Evolutionary conservation across 2,329 filamentous ascomycete species (phyloP).

Genomic region (Paecilomyces formosus): DNA sequence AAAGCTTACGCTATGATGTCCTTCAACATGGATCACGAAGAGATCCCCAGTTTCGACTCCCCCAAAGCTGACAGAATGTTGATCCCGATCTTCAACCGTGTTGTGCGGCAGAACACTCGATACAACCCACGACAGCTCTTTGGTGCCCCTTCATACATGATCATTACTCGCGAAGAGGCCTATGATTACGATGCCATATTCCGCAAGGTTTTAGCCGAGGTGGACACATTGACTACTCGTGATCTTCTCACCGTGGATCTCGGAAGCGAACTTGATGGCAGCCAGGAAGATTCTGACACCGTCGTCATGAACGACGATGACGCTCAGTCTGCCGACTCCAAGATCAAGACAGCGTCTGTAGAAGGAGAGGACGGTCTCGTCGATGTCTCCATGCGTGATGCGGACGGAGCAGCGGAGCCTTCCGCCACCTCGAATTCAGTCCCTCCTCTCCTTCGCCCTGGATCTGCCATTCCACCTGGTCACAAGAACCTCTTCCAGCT

Average conservation of each 20-base stretch:
- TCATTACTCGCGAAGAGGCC: slow-evolving; percentile 67
- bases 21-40: slow-evolving; percentile 29
- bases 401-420: slow-evolving; percentile 7
- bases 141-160: slow-evolving; percentile 53
- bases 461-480: slow-evolving; percentile 52
- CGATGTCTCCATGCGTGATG: slow-evolving; percentile 77
- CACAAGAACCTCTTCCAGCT: slow-evolving; percentile 71
- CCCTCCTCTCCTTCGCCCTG: slow-evolving; percentile 42
- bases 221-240: slow-evolving; percentile 69
- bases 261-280: slow-evolving; percentile 44
- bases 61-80: slow-evolving; percentile 39
- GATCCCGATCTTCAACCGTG: slow-evolving; percentile 42
- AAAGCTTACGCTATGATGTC: slow-evolving; percentile 25
- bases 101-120: slow-evolving; percentile 17
- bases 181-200: slow-evolving; percentile 63
- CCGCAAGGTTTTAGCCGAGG: slow-evolving; percentile 69
- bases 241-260: slow-evolving; percentile 50
- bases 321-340: slow-evolving; percentile 59
- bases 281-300: slow-evolving; percentile 57
- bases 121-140: slow-evolving; percentile 26
- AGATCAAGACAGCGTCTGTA: slow-evolving; percentile 69
- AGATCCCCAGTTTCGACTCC: slow-evolving; percentile 33
- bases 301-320: slow-evolving; percentile 56
- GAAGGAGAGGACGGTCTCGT: slow-evolving; percentile 87
- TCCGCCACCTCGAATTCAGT: slow-evolving; percentile 4